These are phyloP conservation scores for Themeda triandra DNA, from an alignment of 176 grass and related monocot genomes.

Conservation along the genomic window DNA sequence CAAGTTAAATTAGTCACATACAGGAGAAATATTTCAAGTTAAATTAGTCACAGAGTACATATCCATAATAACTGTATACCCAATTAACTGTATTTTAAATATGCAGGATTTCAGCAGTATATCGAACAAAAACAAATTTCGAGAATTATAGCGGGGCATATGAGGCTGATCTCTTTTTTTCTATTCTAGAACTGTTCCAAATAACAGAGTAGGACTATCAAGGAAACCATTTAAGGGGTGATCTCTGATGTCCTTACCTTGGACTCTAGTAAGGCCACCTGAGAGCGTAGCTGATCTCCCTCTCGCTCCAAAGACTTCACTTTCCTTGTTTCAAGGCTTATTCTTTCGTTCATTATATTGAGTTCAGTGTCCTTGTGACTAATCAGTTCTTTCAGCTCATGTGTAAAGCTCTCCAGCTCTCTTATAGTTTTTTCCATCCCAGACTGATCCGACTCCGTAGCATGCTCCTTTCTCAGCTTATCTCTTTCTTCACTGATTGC, in stretches of 20 bases:
- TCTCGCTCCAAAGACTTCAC: conserved; percentile 89
- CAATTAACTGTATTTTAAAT: too few relatives aligned
- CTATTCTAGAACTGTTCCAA: neutral
- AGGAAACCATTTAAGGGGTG: conserved; percentile 11
- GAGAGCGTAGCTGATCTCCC: conserved; percentile 77
- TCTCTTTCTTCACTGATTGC: conserved; percentile 85
- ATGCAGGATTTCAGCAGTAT: neutral
- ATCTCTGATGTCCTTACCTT: conserved; percentile 52
- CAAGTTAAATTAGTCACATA: conserved; percentile 4
- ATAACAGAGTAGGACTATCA: neutral
- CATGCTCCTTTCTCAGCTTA: conserved; percentile 54
- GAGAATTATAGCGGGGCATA: neutral
- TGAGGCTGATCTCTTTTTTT: neutral
- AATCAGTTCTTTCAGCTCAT: conserved; percentile 69
- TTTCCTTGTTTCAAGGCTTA: conserved; percentile 74
- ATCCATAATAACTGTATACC: conserved; percentile 3
- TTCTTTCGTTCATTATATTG: conserved; percentile 72
- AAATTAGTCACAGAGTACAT: neutral
- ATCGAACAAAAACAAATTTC: neutral
- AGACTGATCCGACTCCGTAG: conserved; percentile 50
- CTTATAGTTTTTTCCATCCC: conserved; percentile 63
- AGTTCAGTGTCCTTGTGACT: conserved; percentile 65
- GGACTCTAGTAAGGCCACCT: conserved; percentile 85
- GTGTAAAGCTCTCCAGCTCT: conserved; percentile 62
- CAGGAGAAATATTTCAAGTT: neutral